Evolutionary conservation across 345 rosid genomes (phyloP).

Genomic region (Clausena lansium): DNA sequence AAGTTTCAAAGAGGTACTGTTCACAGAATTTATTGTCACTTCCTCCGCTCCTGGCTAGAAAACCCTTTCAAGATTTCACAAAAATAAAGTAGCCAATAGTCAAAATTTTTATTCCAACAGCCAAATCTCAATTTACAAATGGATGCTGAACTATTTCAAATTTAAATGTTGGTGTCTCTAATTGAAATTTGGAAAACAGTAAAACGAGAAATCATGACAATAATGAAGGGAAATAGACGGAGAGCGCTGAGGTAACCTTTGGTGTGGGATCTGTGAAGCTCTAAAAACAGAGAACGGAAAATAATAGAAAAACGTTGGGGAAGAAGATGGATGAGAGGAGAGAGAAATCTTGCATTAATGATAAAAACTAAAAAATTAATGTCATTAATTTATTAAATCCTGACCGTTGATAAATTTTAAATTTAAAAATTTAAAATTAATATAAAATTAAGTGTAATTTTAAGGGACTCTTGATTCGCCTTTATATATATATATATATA

Average conservation of each 20-base stretch:
- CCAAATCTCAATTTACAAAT: slow-evolving; percentile 16
- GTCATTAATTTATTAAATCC: too few species aligned
- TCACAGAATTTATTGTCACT: background rate
- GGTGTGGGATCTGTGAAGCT: background rate
- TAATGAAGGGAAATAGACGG: background rate
- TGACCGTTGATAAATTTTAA: too few species aligned
- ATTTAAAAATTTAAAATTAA: too few species aligned
- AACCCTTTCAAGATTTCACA: background rate
- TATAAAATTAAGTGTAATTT: too few species aligned
- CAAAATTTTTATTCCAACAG: background rate
- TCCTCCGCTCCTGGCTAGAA: background rate
- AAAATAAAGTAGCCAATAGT: background rate
- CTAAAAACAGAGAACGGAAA: too few species aligned
- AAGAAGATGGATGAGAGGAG: too few species aligned
- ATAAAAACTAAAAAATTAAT: too few species aligned
- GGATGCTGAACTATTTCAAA: background rate
- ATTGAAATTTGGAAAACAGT: background rate
- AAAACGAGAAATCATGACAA: background rate
- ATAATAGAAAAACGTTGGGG: too few species aligned
- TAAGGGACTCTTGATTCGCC: too few species aligned
- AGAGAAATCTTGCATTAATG: too few species aligned
- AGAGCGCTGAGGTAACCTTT: background rate
- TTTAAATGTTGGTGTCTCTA: background rate
- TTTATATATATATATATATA: too few species aligned
- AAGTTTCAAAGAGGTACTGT: background rate